These are phyloP conservation scores for Aaosphaeria pasadenensis DNA, from an alignment of 2,329 filamentous ascomycete genomes.

Conservation along the genomic window DNA sequence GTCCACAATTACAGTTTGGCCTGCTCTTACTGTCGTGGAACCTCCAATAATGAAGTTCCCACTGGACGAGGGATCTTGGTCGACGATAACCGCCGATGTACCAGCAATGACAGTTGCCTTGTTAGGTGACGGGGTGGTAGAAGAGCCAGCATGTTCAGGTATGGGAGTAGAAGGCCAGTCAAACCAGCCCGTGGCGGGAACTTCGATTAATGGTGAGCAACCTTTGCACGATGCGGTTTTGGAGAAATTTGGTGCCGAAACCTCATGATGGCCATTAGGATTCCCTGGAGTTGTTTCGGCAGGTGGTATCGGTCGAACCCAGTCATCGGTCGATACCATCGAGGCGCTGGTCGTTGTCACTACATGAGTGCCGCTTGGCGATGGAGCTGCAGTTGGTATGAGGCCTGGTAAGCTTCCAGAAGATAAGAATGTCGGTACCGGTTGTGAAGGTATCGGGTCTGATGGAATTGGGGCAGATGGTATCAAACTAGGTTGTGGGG, in stretches of 20 bases:
- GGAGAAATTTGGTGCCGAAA: slow-evolving; percentile 26
- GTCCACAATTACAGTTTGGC: slow-evolving; percentile 18
- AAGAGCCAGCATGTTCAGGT: slow-evolving; percentile 11
- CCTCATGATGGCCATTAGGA: slow-evolving; percentile 29
- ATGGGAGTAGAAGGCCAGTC: slow-evolving; percentile 7
- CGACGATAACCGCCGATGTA: slow-evolving; percentile 6
- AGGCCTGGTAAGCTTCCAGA: slow-evolving; percentile 3
- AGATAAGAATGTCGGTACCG: neutral
- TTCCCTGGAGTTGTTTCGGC: slow-evolving; percentile 19
- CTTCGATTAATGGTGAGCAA: slow-evolving; percentile 26
- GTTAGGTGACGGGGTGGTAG: neutral
- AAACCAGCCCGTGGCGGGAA: slow-evolving; percentile 19
- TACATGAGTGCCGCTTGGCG: neutral
- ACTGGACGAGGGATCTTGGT: slow-evolving; percentile 1
- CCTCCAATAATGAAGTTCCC: slow-evolving; percentile 6
- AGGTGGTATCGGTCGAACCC: slow-evolving; percentile 20
- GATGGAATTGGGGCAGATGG: slow-evolving; percentile 3
- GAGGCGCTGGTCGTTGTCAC: neutral
- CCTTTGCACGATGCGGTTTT: slow-evolving; percentile 21
- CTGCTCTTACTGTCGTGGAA: slow-evolving; percentile 7
- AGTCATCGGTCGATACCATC: slow-evolving; percentile 17
- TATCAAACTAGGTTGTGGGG: slow-evolving; percentile 1
- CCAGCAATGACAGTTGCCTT: slow-evolving; percentile 11
- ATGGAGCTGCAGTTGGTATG: slow-evolving; percentile 3
- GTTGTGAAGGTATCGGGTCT: slow-evolving; percentile 2